phyloP scores from a whole-genome alignment of 2,329 filamentous ascomycete genomes.

The Scedosporium dehoogii region DNA sequence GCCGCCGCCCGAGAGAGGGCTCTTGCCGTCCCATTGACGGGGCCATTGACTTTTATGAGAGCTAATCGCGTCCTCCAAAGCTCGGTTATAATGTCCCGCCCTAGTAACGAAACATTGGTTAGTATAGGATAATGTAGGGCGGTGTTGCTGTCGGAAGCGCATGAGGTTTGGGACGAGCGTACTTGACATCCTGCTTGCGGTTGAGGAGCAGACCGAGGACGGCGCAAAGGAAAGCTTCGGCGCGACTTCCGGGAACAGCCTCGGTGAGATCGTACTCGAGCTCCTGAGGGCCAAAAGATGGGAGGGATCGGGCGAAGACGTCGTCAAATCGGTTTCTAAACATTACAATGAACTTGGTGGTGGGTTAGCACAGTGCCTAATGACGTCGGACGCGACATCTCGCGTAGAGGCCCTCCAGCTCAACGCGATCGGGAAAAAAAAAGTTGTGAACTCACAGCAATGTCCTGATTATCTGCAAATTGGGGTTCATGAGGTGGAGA shows the following conservation, averaged over 20 bases:
- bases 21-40: constrained; percentile 69
- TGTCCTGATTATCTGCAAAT: constrained; percentile 80
- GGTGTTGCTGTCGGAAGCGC: not conserved
- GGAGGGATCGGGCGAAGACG: constrained; percentile 74
- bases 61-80: constrained; percentile 84
- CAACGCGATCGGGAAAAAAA: constrained; percentile 12
- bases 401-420: constrained; percentile 34
- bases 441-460: constrained; percentile 61
- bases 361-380: constrained; percentile 21
- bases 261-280: constrained; percentile 80
- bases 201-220: constrained; percentile 82
- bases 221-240: constrained; percentile 82
- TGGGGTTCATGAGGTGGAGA: constrained; percentile 88
- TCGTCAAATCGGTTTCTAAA: constrained; percentile 91
- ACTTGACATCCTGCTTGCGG: constrained; percentile 98
- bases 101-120: constrained; percentile 35
- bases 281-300: constrained; percentile 91
- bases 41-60: constrained; percentile 86
- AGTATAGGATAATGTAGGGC: constrained; percentile 8
- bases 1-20: constrained; percentile 68
- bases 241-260: constrained; percentile 67
- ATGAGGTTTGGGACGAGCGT: constrained; percentile 26
- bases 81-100: constrained; percentile 83
- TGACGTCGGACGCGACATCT: constrained; percentile 37
- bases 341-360: constrained; percentile 84